Conservation (phyloP, 2,329 filamentous ascomycete species). For the Phaeosphaeriaceae sp. region DNA sequence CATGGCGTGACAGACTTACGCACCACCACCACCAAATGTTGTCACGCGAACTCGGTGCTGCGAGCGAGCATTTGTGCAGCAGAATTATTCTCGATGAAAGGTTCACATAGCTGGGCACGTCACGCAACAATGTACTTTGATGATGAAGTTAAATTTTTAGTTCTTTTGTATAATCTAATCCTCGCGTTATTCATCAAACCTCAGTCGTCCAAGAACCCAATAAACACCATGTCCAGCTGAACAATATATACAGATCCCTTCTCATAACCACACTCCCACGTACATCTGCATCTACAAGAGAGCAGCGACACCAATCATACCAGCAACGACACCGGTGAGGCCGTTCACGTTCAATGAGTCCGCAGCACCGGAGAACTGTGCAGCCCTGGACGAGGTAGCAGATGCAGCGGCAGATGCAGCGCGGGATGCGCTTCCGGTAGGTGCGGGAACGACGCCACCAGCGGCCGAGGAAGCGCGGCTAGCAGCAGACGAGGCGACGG, state of each 20-base stretch:
- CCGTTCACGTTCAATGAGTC: conserved; percentile 4
- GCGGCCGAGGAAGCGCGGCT: too few relatives aligned
- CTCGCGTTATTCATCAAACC: neutral
- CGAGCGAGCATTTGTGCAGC: neutral
- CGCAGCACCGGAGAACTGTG: conserved; percentile 13
- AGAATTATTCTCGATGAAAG: too few relatives aligned
- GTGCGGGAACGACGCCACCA: too few relatives aligned
- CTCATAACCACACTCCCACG: neutral
- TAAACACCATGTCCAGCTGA: neutral
- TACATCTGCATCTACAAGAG: conserved; percentile 9
- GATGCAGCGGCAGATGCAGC: conserved; percentile 3
- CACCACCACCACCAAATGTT: neutral
- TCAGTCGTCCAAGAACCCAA: neutral
- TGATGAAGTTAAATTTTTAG: neutral
- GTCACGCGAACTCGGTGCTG: neutral
- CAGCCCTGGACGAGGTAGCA: neutral
- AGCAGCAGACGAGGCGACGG: neutral
- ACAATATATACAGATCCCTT: neutral
- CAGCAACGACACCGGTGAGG: conserved; percentile 8
- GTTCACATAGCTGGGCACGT: neutral
- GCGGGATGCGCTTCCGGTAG: neutral
- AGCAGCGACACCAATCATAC: conserved; percentile 16
- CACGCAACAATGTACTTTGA: neutral
- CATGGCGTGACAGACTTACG: neutral
- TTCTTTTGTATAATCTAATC: neutral